These are phyloP conservation scores for Patellifolia procumbens DNA, from an alignment of 179 eudicot species.

Conservation along the genomic window DNA sequence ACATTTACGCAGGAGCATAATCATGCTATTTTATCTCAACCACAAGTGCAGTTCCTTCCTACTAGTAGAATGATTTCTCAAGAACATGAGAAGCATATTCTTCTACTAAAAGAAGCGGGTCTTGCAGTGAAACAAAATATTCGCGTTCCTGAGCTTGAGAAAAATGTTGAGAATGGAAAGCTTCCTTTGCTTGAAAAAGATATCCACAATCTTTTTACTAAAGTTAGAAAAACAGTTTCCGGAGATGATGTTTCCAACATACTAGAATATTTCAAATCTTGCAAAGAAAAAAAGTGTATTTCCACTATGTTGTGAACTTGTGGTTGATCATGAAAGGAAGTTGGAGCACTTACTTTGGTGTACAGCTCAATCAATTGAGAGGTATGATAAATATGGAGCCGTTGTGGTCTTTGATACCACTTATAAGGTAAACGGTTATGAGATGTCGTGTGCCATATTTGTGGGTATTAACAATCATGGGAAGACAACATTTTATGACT, in stretches of 20 bases:
- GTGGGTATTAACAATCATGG: slow-evolving; percentile 9
- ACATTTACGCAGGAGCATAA: slow-evolving; percentile 6
- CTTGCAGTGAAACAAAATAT: slow-evolving; percentile 18
- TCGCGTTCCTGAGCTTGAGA: slow-evolving; percentile 2
- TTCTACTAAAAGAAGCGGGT: slow-evolving; percentile 13
- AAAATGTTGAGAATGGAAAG: background rate
- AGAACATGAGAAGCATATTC: slow-evolving; percentile 14
- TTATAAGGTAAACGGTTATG: background rate
- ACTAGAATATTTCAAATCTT: background rate
- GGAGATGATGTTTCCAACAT: background rate
- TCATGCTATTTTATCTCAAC: background rate
- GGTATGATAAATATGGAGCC: slow-evolving; percentile 10
- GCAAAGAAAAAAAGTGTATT: background rate
- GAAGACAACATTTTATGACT: slow-evolving; percentile 10
- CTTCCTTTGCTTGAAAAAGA: slow-evolving; percentile 14
- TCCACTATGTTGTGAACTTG: background rate
- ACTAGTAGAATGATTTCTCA: background rate
- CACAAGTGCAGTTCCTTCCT: slow-evolving; percentile 16
- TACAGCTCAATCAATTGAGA: background rate
- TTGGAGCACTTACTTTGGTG: background rate
- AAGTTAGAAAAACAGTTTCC: background rate
- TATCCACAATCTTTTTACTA: slow-evolving; percentile 1
- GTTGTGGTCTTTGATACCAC: slow-evolving; percentile 8
- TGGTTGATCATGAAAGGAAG: background rate
- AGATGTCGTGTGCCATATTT: background rate